A percentile compares a stretch with the other conserved stretches of the same genome.
phyloP scores from a whole-genome alignment of 805 yeast species.

The Yamadazyma tumulicola region DNA sequence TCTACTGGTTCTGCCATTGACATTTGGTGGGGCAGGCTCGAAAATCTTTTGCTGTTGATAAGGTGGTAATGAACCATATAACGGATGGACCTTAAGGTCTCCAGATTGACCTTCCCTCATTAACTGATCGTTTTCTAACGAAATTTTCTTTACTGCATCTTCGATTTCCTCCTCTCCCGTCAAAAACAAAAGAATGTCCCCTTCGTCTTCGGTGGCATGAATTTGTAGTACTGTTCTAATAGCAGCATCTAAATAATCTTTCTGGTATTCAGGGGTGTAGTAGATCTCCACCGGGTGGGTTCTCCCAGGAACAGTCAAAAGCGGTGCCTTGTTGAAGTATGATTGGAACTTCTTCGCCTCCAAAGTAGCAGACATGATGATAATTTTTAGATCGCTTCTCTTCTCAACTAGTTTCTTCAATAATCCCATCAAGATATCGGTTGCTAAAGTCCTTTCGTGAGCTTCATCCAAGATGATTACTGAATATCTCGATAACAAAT shows the following conservation, averaged over 20 bases:
- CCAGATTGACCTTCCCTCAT: slow-evolving; percentile 89
- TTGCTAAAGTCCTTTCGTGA: slow-evolving; percentile 94
- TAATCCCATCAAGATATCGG: slow-evolving; percentile 95
- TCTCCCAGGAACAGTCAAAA: slow-evolving; percentile 96
- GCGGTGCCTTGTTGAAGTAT: slow-evolving; percentile 88
- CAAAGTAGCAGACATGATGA: slow-evolving; percentile 95
- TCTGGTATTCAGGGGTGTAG: slow-evolving; percentile 94
- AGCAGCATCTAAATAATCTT: slow-evolving; percentile 92
- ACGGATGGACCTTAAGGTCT: slow-evolving; percentile 83
- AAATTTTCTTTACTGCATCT: slow-evolving; percentile 87
- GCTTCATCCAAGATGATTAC: slow-evolving; percentile 96
- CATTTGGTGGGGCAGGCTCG: slow-evolving; percentile 81
- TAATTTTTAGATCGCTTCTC: slow-evolving; percentile 85
- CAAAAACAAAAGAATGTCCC: slow-evolving; percentile 80
- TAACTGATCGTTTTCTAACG: slow-evolving; percentile 84
- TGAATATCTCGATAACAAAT: slow-evolving; percentile 71
- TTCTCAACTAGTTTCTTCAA: slow-evolving; percentile 75
- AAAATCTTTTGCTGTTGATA: slow-evolving; percentile 91
- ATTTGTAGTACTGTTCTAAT: slow-evolving; percentile 93
- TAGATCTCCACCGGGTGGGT: slow-evolving; percentile 96
- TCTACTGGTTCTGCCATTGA: slow-evolving; percentile 89
- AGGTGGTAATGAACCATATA: slow-evolving; percentile 96
- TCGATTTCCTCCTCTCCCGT: slow-evolving; percentile 99
- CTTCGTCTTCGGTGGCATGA: slow-evolving; percentile 93
- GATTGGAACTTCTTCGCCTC: slow-evolving; percentile 94